These are phyloP conservation scores for Saccharomyces hybrid DNA, from an alignment of 1,139 yeast species.

Conservation along the genomic window DNA sequence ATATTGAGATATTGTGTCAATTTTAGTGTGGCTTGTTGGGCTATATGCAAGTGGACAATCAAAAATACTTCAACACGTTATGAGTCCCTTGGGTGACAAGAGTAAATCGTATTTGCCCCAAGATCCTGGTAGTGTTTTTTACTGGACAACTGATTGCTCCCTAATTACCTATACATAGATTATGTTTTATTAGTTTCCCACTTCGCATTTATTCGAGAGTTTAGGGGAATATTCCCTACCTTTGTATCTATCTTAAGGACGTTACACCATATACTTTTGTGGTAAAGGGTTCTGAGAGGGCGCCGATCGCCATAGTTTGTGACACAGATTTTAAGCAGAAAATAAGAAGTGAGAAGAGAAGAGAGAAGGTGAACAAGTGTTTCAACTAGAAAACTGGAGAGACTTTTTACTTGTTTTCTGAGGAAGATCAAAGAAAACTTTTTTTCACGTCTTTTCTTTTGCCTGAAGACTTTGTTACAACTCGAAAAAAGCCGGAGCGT, in stretches of 20 bases:
- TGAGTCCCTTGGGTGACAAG: neutral
- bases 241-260: neutral
- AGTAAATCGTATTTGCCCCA: neutral
- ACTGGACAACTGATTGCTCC: neutral
- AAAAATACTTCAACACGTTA: neutral
- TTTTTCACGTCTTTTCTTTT: no score
- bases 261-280: no score
- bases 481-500: no score
- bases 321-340: no score
- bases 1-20: neutral
- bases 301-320: no score
- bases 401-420: no score
- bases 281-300: no score
- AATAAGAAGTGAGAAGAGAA: no score
- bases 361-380: no score
- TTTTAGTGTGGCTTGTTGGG: neutral
- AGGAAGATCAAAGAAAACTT: no score
- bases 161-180: neutral
- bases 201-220: neutral
- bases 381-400: no score
- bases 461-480: no score
- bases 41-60: neutral
- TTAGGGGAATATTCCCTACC: neutral
- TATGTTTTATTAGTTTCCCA: neutral
- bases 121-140: neutral